Evolutionary conservation across 768 basidiomycete species (phyloP), one percentile per base, ranked within the genome.

Genomic region (Hemileccinum rubropunctum): DNA sequence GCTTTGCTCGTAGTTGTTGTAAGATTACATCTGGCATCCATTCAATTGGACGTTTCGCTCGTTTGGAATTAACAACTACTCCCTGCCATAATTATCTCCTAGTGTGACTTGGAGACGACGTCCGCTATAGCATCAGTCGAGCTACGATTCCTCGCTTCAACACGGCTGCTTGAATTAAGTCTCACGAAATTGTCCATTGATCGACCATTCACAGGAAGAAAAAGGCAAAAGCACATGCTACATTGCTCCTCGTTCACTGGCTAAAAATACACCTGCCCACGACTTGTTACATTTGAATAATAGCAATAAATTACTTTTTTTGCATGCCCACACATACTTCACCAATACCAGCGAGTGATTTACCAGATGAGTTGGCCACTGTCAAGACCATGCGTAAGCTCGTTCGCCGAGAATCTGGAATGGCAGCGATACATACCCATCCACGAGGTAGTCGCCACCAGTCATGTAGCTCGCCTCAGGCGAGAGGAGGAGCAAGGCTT

Each of bases 401-500:
- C 32, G 10, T 13, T 27, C 4, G n/a, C 34, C 4, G 20, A 38
- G 5, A 38, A 17, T 14, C 32, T n/a, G n/a, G n/a, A n/a, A 14
- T 20, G 18, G 17, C 30, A 28, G 11, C 2, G 17, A 34, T 17
- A 65, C 79, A 11, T 48, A 81, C 80, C 80, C 80, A 47, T 82
- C 80, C 9, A 82, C 63, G 46, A 79, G 73, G 49, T 80, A 77
- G 52, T 82, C 81, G 0, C 73, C 73, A 8, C 80, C 81, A 4
- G 80, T 82, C 79, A 80, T 80, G 56, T 82, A 83, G 39, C 72
- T 73, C 0, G 76, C 76, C 35, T 76, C 63, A 0, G 75, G 67
- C 5, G 79, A 80, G 13, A 84, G 74, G 3, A 84, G 68, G 2
- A 83, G 66, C 33, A 85, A 52, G 0, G 76, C 74, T 56, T 81